Evolutionary conservation across 2,329 filamentous ascomycete species (phyloP).

Genomic region (Alternaria sp.): DNA sequence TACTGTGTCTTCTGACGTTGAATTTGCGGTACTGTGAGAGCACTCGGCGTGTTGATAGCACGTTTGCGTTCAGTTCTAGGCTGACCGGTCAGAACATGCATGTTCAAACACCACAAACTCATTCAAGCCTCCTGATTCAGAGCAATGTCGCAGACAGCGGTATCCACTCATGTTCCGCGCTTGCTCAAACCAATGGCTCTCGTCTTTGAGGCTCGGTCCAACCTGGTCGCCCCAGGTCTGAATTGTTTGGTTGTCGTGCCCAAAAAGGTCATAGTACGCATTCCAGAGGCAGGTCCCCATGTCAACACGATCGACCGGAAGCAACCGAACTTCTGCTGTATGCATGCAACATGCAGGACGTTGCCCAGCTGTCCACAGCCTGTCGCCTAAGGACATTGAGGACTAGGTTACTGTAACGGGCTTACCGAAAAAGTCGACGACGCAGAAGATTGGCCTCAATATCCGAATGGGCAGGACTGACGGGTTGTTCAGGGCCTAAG

Average conservation of each 20-base stretch:
- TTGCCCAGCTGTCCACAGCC: conserved; percentile 27
- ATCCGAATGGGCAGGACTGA: conserved; percentile 24
- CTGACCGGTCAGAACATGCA: conserved; percentile 29
- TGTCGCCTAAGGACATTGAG: conserved; percentile 19
- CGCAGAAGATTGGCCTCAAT: conserved; percentile 13
- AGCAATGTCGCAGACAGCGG: conserved; percentile 14
- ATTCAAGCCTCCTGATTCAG: conserved; percentile 23
- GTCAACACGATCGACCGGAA: conserved; percentile 44
- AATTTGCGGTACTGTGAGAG: neutral
- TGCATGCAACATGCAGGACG: conserved; percentile 41
- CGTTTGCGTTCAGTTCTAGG: conserved; percentile 23
- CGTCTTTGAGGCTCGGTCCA: conserved; percentile 24
- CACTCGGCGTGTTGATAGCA: conserved; percentile 4
- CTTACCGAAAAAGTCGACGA: conserved; percentile 26
- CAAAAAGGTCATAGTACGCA: conserved; percentile 36
- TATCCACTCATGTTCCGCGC: conserved; percentile 21
- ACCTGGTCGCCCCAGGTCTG: conserved; percentile 37
- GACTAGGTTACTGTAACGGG: conserved; percentile 31
- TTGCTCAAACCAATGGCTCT: conserved; percentile 30
- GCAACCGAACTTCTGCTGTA: conserved; percentile 45
- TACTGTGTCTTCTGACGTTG: neutral
- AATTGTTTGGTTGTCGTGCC: conserved; percentile 39
- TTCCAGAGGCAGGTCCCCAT: conserved; percentile 34
- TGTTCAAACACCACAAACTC: conserved; percentile 25
- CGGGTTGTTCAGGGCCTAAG: conserved; percentile 16